Percentiles rank a stretch among this genome's conserved stretches.
Conservation (phyloP, 164 flowering plant species). For the Vitis rupestris region DNA sequence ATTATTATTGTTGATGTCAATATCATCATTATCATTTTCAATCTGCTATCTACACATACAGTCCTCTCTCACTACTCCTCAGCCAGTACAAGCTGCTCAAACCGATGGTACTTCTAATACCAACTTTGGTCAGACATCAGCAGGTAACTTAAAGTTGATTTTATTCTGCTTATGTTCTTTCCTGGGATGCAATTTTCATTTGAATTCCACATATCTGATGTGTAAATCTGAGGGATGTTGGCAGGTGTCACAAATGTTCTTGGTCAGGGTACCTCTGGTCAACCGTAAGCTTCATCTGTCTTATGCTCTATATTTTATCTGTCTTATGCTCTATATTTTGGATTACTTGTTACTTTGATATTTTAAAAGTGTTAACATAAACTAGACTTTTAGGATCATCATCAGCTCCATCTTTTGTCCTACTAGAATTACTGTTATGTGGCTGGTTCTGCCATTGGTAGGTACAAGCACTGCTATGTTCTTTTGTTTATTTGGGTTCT, state of each 20-base stretch:
- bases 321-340: not conserved
- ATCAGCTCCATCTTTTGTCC: no score
- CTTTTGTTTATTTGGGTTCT: no score
- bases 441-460: no score
- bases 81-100: conserved; percentile 54
- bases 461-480: no score
- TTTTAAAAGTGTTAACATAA: no score
- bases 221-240: conserved; percentile 42
- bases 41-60: conserved; percentile 11
- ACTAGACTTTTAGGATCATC: no score
- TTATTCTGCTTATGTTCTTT: not conserved
- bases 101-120: conserved; percentile 40
- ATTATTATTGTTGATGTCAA: no score
- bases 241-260: conserved; percentile 29
- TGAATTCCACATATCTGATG: conserved; percentile 25
- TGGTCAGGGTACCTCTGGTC: conserved; percentile 61
- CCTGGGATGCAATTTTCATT: not conserved
- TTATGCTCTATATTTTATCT: not conserved
- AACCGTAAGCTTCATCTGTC: conserved; percentile 43
- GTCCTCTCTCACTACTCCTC: conserved; percentile 59
- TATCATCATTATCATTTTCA: not conserved
- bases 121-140: conserved; percentile 63
- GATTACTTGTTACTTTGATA: not conserved
- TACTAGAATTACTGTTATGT: no score
- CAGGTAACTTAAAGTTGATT: conserved; percentile 36